A percentile compares a stretch with the other conserved stretches of the same genome.
These are phyloP conservation scores for Nyctanthes arbortristis DNA, from an alignment of 257 asterid species.

Conservation along the genomic window DNA sequence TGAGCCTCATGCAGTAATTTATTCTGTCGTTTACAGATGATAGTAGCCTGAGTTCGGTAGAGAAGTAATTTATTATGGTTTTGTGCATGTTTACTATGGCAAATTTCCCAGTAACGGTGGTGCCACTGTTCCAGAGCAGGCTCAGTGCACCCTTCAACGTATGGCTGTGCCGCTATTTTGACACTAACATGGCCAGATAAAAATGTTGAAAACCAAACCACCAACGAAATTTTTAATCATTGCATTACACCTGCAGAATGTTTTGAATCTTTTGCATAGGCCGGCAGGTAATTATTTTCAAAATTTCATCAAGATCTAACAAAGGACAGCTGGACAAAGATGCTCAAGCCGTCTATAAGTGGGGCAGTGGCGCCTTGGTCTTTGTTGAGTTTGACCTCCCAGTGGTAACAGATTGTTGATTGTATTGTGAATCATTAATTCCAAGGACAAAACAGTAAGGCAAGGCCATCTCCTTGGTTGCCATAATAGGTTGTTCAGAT, in stretches of 20 bases:
- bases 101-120: neutral
- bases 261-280: neutral
- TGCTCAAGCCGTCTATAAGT: too few species aligned
- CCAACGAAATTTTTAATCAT: neutral
- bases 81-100: neutral
- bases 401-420: neutral
- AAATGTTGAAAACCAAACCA: neutral
- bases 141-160: neutral
- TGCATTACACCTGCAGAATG: neutral
- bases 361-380: too few species aligned
- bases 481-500: neutral
- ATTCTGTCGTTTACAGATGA: neutral
- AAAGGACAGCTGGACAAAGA: too few species aligned
- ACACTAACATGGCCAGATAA: neutral
- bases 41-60: neutral
- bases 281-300: neutral
- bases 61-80: too few species aligned
- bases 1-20: neutral
- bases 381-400: too few species aligned
- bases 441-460: neutral
- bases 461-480: neutral
- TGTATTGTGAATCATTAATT: neutral
- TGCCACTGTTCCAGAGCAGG: neutral
- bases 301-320: neutral
- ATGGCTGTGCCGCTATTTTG: too few species aligned